These are phyloP conservation scores for Ogataea parapolymorpha DNA, from an alignment of 805 yeast species.

Conservation along the genomic window DNA sequence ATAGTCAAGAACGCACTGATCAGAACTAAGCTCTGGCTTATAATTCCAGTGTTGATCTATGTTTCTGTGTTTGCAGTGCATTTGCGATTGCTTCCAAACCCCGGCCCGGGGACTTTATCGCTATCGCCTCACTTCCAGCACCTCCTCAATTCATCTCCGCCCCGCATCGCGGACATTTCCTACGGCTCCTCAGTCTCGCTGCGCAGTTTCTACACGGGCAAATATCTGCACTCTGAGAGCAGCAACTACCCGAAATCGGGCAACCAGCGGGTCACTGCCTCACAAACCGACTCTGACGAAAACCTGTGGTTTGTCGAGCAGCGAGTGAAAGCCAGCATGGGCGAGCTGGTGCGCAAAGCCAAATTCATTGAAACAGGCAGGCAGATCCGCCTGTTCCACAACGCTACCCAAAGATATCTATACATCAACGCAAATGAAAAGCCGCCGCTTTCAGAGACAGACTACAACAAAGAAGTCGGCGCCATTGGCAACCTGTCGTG, in stretches of 20 bases:
- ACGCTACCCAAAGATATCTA: conserved; percentile 60
- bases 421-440: conserved; percentile 60
- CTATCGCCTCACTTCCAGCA: conserved; percentile 69
- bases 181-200: conserved; percentile 71
- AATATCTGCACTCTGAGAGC: conserved; percentile 77
- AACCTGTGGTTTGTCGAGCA: conserved; percentile 74
- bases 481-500: conserved; percentile 63
- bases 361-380: conserved; percentile 45
- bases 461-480: conserved; percentile 81
- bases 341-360: conserved; percentile 34
- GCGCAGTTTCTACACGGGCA: conserved; percentile 71
- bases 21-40: conserved; percentile 42
- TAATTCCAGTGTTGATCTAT: conserved; percentile 59
- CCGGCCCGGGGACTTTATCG: conserved; percentile 58
- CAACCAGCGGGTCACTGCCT: conserved; percentile 78
- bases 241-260: conserved; percentile 55
- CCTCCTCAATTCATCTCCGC: conserved; percentile 40
- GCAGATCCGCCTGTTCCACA: conserved; percentile 66
- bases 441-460: conserved; percentile 90
- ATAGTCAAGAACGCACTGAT: conserved; percentile 40
- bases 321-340: conserved; percentile 35
- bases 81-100: conserved; percentile 42
- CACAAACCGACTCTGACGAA: conserved; percentile 54
- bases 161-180: conserved; percentile 60
- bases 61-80: conserved; percentile 55